A percentile compares a stretch with the other conserved stretches of the same genome.
phyloP scores from a whole-genome alignment of 2,329 filamentous ascomycete species.

The Hymenoscyphus fraxineus region DNA sequence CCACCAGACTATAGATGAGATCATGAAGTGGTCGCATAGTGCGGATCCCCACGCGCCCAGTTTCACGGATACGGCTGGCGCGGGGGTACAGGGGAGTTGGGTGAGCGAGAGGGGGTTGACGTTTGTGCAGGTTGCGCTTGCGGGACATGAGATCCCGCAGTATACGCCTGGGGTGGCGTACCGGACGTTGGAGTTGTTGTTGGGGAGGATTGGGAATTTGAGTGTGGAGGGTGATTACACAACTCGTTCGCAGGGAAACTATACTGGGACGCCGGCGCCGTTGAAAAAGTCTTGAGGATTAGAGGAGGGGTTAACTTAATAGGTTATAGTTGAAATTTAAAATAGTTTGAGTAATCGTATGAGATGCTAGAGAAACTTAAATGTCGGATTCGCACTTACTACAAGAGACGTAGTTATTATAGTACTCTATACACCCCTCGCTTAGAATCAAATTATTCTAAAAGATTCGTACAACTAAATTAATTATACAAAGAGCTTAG shows the following conservation, averaged over 20 bases:
- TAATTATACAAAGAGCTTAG: too few species aligned
- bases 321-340: background rate
- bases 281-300: slow-evolving; percentile 8
- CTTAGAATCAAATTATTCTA: too few species aligned
- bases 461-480: too few species aligned
- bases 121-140: slow-evolving; percentile 50
- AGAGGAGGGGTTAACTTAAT: background rate
- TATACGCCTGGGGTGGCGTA: slow-evolving; percentile 56
- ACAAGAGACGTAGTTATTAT: too few species aligned
- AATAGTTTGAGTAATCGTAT: too few species aligned
- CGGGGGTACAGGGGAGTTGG: slow-evolving; percentile 43
- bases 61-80: slow-evolving; percentile 29
- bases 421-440: too few species aligned
- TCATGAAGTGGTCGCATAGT: slow-evolving; percentile 32
- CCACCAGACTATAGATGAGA: slow-evolving; percentile 50
- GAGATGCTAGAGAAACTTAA: too few species aligned
- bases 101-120: slow-evolving; percentile 62
- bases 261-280: slow-evolving; percentile 20
- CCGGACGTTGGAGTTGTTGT: slow-evolving; percentile 57
- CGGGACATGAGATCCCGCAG: slow-evolving; percentile 53
- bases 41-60: slow-evolving; percentile 17
- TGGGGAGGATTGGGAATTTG: slow-evolving; percentile 54
- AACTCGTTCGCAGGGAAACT: slow-evolving; percentile 27
- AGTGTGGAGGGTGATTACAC: slow-evolving; percentile 28
- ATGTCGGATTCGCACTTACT: too few species aligned